Evolutionary conservation across 352 stramenopile genomes (phyloP), one percentile per base, ranked within the genome.

Genomic region (Phytophthora pini): DNA sequence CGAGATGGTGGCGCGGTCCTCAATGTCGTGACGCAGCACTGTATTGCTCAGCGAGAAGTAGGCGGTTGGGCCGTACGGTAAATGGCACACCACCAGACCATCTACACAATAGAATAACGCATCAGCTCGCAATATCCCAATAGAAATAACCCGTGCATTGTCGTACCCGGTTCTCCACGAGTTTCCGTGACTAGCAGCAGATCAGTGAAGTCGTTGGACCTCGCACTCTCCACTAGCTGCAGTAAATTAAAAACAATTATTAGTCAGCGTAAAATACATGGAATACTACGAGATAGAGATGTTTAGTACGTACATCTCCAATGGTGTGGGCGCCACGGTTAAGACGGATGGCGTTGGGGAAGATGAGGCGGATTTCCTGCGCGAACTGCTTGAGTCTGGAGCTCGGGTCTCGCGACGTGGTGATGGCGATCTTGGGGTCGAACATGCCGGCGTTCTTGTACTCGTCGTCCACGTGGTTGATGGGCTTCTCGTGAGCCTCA

Each of bases 331-430:
- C 85, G 67, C 98, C 98, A 32, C 98, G 88, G 83, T 99, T 99
- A 34, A 99, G 89, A 20, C 97, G 81, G 41, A 98, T 97, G 17
- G 97, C 94, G 74, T 99, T 99, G 24, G 98, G 98, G 72, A 99
- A 96, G 48, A 99, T 94, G 27, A 98, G 80, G 31, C 98, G 98
- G 44, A 99, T 87, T 87, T 99, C 98, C 87, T 99, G 99, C n/a
- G 97, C 91, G 78, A 99, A 99, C 82, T 99, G 97, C 76, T 99
- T 99, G 27, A 99, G 87, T 12, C 98, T 94, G 47, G 90, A 97
- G 54, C 87, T 98, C 27, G 98, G 98, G 73, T 99, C 93, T 36
- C 97, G 95, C 46, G 93, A 99, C 40, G 98, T 99, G 7, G 97
- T 99, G 31, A 99, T 94, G 61, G 97, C 99, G 39, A 99, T 89